Conservation (phyloP, 1,284 basidiomycete genomes). For the Ceratobasidium sp. region DNA sequence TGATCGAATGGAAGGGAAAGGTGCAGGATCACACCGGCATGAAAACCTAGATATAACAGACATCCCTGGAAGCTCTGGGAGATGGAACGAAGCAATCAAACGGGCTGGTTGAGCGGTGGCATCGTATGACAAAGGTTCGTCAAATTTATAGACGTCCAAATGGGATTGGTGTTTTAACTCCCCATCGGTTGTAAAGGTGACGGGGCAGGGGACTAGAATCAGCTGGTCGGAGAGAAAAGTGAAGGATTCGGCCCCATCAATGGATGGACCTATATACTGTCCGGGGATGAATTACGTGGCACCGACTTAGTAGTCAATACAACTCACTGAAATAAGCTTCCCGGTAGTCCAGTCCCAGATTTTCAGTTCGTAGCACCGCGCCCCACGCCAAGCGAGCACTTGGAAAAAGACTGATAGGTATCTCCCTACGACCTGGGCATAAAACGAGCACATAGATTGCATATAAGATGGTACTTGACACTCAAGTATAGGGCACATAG, state of each 20-base stretch:
- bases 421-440: too few relatives aligned
- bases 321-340: constrained; percentile 2
- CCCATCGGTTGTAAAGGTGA: not conserved
- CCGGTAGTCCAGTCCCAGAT: constrained; percentile 33
- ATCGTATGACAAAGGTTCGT: not conserved
- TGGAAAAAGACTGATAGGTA: too few relatives aligned
- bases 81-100: constrained; percentile 7
- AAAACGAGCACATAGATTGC: too few relatives aligned
- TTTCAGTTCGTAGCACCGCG: too few relatives aligned
- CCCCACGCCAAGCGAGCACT: too few relatives aligned
- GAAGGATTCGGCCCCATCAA: constrained; percentile 15
- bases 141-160: constrained; percentile 16
- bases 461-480: too few relatives aligned
- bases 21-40: constrained; percentile 14
- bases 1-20: not conserved
- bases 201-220: not conserved
- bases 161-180: not conserved
- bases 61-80: not conserved
- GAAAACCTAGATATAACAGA: not conserved
- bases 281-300: not conserved
- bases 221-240: constrained; percentile 10
- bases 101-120: not conserved
- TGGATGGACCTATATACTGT: not conserved
- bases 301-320: not conserved
- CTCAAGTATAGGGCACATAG: too few relatives aligned